Conservation (phyloP, 2,329 filamentous ascomycete genomes). For the Scedosporium boydii region DNA sequence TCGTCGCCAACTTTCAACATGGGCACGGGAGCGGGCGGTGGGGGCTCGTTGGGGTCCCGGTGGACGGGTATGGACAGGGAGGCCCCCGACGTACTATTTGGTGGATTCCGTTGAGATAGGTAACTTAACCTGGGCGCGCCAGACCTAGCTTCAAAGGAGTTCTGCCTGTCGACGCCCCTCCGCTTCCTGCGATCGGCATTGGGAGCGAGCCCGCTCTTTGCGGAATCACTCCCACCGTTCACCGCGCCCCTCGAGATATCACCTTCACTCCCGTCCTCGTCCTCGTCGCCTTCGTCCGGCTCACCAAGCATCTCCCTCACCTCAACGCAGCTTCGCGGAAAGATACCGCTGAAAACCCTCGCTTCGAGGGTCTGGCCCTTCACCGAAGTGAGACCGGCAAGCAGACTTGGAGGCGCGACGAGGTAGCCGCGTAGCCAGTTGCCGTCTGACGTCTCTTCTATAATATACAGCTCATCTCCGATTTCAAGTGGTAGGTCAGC, state of each 20-base stretch:
- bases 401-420: conserved; percentile 83
- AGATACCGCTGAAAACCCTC: conserved; percentile 96
- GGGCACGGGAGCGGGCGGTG: conserved; percentile 84
- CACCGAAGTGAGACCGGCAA: conserved; percentile 81
- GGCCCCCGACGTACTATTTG: conserved; percentile 29
- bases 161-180: conserved; percentile 11
- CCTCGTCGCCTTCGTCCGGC: conserved; percentile 42
- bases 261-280: conserved; percentile 27
- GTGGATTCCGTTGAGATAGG: conserved; percentile 18
- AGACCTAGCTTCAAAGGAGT: neutral
- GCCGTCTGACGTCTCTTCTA: conserved; percentile 87
- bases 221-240: conserved; percentile 32
- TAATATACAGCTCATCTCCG: conserved; percentile 97
- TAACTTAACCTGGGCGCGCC: conserved; percentile 7
- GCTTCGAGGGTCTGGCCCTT: conserved; percentile 92
- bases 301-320: conserved; percentile 86
- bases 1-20: conserved; percentile 98
- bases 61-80: conserved; percentile 35
- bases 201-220: conserved; percentile 41
- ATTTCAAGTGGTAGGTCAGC: conserved; percentile 94
- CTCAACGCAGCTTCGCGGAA: conserved; percentile 89
- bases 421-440: conserved; percentile 95
- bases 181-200: conserved; percentile 26
- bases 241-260: conserved; percentile 11
- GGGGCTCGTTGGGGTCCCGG: conserved; percentile 58